A percentile compares a stretch with the other conserved stretches of the same genome.
phyloP scores from a whole-genome alignment of 768 basidiomycete species.

The Phaeotremella fagi region DNA sequence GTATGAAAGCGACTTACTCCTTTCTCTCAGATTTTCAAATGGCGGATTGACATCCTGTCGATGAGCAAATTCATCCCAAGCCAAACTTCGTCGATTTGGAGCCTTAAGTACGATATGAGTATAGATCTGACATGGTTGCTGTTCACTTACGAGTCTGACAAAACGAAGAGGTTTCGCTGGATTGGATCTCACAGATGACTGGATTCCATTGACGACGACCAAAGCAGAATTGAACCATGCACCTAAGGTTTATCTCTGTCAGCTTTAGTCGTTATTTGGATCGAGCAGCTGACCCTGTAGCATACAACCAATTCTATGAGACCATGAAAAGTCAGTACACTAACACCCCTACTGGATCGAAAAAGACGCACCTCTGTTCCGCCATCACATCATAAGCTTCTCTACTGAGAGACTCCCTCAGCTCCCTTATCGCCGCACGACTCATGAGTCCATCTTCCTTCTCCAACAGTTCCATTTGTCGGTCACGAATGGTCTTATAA shows the following conservation, averaged over 20 bases:
- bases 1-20: conserved; percentile 17
- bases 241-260: too few relatives aligned
- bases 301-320: conserved; percentile 37
- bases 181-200: conserved; percentile 13
- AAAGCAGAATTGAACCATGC: conserved; percentile 37
- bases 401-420: conserved; percentile 31
- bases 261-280: too few relatives aligned
- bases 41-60: conserved; percentile 16
- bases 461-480: conserved; percentile 42
- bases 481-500: conserved; percentile 35
- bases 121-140: too few relatives aligned
- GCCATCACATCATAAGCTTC: conserved; percentile 35
- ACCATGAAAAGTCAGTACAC: neutral
- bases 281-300: conserved; percentile 27
- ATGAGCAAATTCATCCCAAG: conserved; percentile 31
- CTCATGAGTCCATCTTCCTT: conserved; percentile 38
- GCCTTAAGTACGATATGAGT: conserved; percentile 22
- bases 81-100: conserved; percentile 28
- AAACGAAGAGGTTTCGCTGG: conserved; percentile 32
- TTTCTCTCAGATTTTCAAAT: conserved; percentile 26
- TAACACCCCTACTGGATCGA: neutral
- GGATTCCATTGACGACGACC: conserved; percentile 16
- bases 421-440: conserved; percentile 17
- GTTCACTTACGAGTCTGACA: conserved; percentile 31
- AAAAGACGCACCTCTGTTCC: conserved; percentile 29